A percentile compares a stretch with the other conserved stretches of the same genome.
Evolutionary conservation across 2,329 filamentous ascomycete genomes (phyloP).

Genomic region (Pseudogymnoascus sp.): DNA sequence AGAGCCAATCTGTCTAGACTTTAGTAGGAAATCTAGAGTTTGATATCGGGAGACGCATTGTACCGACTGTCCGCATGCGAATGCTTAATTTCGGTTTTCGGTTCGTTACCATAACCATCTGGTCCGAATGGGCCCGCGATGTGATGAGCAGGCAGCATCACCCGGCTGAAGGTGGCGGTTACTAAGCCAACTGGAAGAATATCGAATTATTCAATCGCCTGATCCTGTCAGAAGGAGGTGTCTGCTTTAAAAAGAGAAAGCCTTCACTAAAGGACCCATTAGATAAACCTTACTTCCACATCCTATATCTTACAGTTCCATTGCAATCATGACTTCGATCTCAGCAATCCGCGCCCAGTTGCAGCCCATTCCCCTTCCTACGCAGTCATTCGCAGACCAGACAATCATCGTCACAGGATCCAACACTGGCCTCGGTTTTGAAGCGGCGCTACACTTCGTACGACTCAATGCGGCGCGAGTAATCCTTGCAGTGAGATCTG

Average conservation of each 20-base stretch:
- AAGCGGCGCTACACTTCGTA: conserved; percentile 33
- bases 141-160: background rate
- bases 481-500: conserved; percentile 33
- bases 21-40: background rate
- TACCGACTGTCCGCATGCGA: background rate
- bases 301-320: background rate
- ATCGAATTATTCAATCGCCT: background rate
- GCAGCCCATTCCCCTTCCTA: conserved; percentile 13
- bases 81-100: background rate
- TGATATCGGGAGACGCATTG: background rate
- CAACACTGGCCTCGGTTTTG: conserved; percentile 37
- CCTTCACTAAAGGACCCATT: background rate
- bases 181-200: background rate
- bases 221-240: background rate
- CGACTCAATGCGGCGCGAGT: conserved; percentile 32
- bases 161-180: background rate
- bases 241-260: background rate
- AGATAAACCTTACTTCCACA: background rate
- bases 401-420: conserved; percentile 36
- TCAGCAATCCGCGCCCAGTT: background rate
- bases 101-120: background rate
- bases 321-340: background rate
- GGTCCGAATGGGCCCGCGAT: background rate
- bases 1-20: background rate
- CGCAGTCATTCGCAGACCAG: conserved; percentile 21